phyloP scores from a whole-genome alignment of 345 rosid species.

The Citrus inodora region DNA sequence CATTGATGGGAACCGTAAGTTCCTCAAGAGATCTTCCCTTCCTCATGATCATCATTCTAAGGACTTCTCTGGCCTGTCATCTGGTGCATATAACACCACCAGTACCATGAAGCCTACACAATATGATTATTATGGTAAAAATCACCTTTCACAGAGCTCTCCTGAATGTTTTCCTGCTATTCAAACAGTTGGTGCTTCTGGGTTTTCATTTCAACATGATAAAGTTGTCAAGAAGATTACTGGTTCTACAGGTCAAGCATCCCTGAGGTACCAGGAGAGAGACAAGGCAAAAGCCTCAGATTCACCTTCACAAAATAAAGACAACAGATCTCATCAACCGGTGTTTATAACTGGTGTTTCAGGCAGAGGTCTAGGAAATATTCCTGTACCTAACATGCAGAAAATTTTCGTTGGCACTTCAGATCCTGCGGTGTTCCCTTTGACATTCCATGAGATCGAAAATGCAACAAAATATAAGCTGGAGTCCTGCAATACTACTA shows the following conservation, averaged over 20 bases:
- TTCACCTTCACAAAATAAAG: slow-evolving; percentile 31
- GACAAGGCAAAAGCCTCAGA: slow-evolving; percentile 38
- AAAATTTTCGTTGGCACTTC: slow-evolving; percentile 39
- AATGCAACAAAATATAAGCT: slow-evolving; percentile 36
- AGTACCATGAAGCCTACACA: slow-evolving; percentile 32
- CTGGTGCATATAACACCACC: slow-evolving; percentile 35
- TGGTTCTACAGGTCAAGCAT: slow-evolving; percentile 32
- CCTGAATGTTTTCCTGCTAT: slow-evolving; percentile 26
- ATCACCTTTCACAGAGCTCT: slow-evolving; percentile 32
- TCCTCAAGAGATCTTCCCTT: slow-evolving; percentile 43
- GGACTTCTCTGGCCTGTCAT: slow-evolving; percentile 39
- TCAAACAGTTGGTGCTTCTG: slow-evolving; percentile 47
- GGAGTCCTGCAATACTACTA: slow-evolving; percentile 24
- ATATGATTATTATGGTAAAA: slow-evolving; percentile 37
- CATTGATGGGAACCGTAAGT: slow-evolving; percentile 40
- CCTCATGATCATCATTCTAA: slow-evolving; percentile 41
- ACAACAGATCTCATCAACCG: slow-evolving; percentile 29
- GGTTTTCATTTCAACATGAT: slow-evolving; percentile 46
- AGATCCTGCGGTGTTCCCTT: slow-evolving; percentile 43
- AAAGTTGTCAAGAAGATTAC: slow-evolving; percentile 31
- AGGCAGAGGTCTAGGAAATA: slow-evolving; percentile 35
- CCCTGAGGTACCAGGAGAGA: slow-evolving; percentile 44
- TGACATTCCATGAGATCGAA: slow-evolving; percentile 27
- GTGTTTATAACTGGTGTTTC: slow-evolving; percentile 27
- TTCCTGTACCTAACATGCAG: slow-evolving; percentile 41